Evolutionary conservation across 371 early-diverging fungal species (phyloP), one percentile per base, ranked within the genome.

Genomic region (Sporodiniella umbellata): DNA sequence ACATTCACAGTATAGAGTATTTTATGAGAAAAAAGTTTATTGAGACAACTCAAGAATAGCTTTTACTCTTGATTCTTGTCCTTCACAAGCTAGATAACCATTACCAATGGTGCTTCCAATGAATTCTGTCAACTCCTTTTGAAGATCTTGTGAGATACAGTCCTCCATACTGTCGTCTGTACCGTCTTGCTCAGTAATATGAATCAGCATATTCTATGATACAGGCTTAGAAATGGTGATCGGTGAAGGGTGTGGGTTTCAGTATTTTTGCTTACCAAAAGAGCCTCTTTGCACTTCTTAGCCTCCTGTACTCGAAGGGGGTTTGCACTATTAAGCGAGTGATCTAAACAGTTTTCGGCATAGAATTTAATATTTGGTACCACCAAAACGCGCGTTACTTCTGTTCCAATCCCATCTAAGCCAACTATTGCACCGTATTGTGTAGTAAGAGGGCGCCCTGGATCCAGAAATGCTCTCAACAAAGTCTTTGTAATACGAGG

Each of bases 351-450:
- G 44, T 69, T 57, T 5, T 64, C 74, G 17, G 75, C 67, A 55
- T 85, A 86, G 21, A 80, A 82, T 50, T 77, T 79, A 48, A 87
- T 64, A 54, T 95, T 92, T 2, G 95, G 95, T 12, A 87, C 62
- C 3, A 96, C 46, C 31, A 94, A 64, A 1, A 86, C 75, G 33
- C 81, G 74, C 47, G 89, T 81, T 3, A 88, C 90, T 62, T 90
- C 87, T n/a, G 73, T 60, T 0, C 96, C 95, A 17, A 97, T 78
- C 8, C 75, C 70, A 18, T 83, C 70, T 22, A 97, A 61, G 0
- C 93, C 96, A 7, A 84, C 68, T 12, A 96, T 84, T 0, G 95
- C 93, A 15, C 99, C 99, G 62, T 92, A 97, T 43, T 88, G 86
- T 4, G 95, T 89, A 6, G 87, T 78, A 14, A 89, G 60, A 1